These are phyloP conservation scores for Lactarius trivialis DNA, from an alignment of 768 basidiomycete genomes.

Conservation along the genomic window DNA sequence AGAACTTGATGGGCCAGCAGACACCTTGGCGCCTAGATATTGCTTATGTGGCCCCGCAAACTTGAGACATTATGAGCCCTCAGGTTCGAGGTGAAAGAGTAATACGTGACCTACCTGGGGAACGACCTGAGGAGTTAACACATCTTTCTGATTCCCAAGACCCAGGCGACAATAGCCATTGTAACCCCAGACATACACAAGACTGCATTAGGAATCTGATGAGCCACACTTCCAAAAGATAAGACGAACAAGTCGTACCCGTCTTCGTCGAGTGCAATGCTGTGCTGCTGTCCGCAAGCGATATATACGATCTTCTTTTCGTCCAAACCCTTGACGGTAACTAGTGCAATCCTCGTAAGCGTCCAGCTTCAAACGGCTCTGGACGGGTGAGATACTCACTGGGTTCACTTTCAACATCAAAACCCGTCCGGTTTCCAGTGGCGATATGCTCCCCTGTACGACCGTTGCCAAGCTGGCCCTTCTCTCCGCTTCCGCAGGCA, in stretches of 20 bases:
- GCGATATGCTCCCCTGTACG: slow-evolving; percentile 88
- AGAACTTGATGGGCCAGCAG: slow-evolving; percentile 80
- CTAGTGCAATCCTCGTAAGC: slow-evolving; percentile 33
- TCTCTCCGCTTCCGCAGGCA: slow-evolving; percentile 85
- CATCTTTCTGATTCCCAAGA: slow-evolving; percentile 78
- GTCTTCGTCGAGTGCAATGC: slow-evolving; percentile 68
- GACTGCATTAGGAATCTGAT: slow-evolving; percentile 34
- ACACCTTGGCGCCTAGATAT: slow-evolving; percentile 55
- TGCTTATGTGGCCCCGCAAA: slow-evolving; percentile 67
- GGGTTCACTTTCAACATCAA: slow-evolving; percentile 68
- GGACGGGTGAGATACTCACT: slow-evolving; percentile 35
- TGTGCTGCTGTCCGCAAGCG: slow-evolving; percentile 83
- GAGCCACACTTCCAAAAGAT: background rate
- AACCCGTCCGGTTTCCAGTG: slow-evolving; percentile 77
- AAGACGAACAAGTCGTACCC: slow-evolving; percentile 42
- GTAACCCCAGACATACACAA: slow-evolving; percentile 83
- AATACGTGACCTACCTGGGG: slow-evolving; percentile 50
- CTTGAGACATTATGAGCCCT: slow-evolving; percentile 31
- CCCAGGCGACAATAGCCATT: slow-evolving; percentile 91
- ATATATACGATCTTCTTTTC: slow-evolving; percentile 77
- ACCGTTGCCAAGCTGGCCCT: slow-evolving; percentile 91
- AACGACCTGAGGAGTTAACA: slow-evolving; percentile 72
- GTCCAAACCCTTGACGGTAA: slow-evolving; percentile 67
- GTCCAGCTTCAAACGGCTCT: slow-evolving; percentile 5
- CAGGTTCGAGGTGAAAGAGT: background rate